These are phyloP conservation scores for Cyberlindnera xishuangbannaensis DNA, from an alignment of 805 yeast genomes.

Conservation along the genomic window DNA sequence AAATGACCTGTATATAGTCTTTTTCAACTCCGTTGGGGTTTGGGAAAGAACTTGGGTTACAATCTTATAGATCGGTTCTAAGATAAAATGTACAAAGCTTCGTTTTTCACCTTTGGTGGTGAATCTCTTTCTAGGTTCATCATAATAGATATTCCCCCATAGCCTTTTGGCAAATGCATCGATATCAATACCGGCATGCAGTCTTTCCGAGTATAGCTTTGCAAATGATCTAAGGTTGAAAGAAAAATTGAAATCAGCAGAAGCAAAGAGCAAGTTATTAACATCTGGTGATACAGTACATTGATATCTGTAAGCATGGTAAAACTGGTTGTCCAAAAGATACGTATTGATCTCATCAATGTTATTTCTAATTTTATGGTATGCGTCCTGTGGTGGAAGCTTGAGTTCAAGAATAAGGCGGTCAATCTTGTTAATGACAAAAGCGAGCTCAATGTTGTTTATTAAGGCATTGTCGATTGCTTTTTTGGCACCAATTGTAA, in stretches of 20 bases:
- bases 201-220: constrained; percentile 32
- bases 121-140: constrained; percentile 40
- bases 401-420: constrained; percentile 74
- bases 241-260: constrained; percentile 53
- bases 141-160: constrained; percentile 74
- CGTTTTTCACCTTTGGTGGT: constrained; percentile 24
- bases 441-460: constrained; percentile 44
- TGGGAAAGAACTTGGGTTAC: constrained; percentile 53
- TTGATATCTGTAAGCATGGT: constrained; percentile 23
- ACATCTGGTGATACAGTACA: constrained; percentile 47
- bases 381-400: constrained; percentile 70
- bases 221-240: constrained; percentile 70
- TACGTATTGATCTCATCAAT: constrained; percentile 60
- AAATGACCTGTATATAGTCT: constrained; percentile 43
- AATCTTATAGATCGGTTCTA: constrained; percentile 78
- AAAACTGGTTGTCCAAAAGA: constrained; percentile 32
- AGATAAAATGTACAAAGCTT: constrained; percentile 51
- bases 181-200: constrained; percentile 28
- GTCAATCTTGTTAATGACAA: constrained; percentile 80
- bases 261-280: constrained; percentile 71
- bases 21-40: constrained; percentile 37
- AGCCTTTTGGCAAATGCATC: constrained; percentile 45
- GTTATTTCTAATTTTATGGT: constrained; percentile 54
- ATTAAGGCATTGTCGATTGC: constrained; percentile 48
- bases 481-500: constrained; percentile 49